phyloP scores from a whole-genome alignment of 1,284 basidiomycete species.

The Albatrellus sp. region DNA sequence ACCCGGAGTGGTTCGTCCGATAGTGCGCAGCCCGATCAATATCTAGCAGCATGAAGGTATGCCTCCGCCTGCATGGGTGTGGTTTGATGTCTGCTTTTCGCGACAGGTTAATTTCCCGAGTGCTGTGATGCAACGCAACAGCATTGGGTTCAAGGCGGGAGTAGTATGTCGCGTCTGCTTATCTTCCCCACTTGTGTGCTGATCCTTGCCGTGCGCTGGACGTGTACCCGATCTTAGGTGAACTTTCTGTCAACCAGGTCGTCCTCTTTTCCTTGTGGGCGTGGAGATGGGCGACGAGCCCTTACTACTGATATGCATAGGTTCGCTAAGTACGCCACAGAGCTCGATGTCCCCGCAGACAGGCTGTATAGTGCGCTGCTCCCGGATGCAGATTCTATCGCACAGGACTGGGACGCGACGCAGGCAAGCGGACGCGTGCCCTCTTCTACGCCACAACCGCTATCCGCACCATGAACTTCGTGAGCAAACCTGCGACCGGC shows the following conservation, averaged over 20 bases:
- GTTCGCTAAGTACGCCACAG: conserved; percentile 32
- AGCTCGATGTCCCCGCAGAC: conserved; percentile 32
- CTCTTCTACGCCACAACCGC: conserved; percentile 1
- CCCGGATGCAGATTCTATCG: conserved; percentile 44
- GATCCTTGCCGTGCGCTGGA: conserved; percentile 25
- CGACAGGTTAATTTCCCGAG: conserved; percentile 47
- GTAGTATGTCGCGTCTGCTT: conserved; percentile 35
- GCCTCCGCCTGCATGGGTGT: not conserved
- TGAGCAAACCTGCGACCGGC: conserved; percentile 36
- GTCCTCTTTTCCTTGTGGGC: not conserved
- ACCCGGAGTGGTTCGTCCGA: conserved; percentile 39
- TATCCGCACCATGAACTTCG: conserved; percentile 3
- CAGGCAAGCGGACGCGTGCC: conserved; percentile 40
- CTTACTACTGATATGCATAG: no score
- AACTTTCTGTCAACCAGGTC: conserved; percentile 55
- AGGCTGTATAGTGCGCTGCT: conserved; percentile 29
- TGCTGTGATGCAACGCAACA: conserved; percentile 38
- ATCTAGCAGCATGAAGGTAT: conserved; percentile 54
- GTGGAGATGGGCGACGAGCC: no score
- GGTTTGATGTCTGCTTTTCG: not conserved
- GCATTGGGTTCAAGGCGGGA: conserved; percentile 50
- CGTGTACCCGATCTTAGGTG: conserved; percentile 49
- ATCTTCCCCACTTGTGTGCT: no score
- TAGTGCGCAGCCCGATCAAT: conserved; percentile 51
- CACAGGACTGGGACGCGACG: conserved; percentile 53